Evolutionary conservation across 805 yeast genomes (phyloP).

Genomic region (Ogataea glucozyma): DNA sequence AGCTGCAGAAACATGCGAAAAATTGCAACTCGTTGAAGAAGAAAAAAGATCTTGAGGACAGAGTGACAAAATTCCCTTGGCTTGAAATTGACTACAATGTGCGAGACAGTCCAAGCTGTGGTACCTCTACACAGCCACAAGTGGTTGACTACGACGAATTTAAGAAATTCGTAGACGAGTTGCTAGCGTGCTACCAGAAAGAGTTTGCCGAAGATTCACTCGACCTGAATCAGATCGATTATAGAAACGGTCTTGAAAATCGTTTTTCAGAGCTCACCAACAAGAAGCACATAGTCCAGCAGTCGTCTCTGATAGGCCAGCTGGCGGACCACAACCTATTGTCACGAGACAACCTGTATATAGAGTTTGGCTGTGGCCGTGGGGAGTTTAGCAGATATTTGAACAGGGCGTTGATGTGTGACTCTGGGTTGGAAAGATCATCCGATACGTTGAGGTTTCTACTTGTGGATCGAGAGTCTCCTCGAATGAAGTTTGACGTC

Average conservation of each 20-base stretch:
- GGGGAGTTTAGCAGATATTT: constrained; percentile 78
- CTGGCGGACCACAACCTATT: constrained; percentile 46
- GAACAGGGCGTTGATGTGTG: constrained; percentile 34
- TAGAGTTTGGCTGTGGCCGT: constrained; percentile 92
- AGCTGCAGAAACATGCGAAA: constrained; percentile 53
- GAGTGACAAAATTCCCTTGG: constrained; percentile 41
- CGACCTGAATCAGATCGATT: constrained; percentile 24
- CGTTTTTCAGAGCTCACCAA: constrained; percentile 53
- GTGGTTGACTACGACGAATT: constrained; percentile 26
- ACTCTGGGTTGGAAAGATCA: constrained; percentile 5
- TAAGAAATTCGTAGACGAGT: constrained; percentile 20
- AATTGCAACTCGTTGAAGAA: constrained; percentile 55
- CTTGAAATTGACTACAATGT: constrained; percentile 50
- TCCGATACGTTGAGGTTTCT: constrained; percentile 40
- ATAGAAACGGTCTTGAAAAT: constrained; percentile 37
- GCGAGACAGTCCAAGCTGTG: constrained; percentile 13
- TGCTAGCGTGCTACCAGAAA: constrained; percentile 16
- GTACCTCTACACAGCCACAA: not conserved
- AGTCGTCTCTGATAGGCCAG: constrained; percentile 75
- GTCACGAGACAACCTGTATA: constrained; percentile 38
- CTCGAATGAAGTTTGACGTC: constrained; percentile 74
- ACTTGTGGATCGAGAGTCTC: constrained; percentile 74
- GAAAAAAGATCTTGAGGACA: constrained; percentile 38
- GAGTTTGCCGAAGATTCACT: constrained; percentile 13
- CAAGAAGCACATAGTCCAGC: constrained; percentile 80